These are phyloP conservation scores for Cetradonia linearis DNA, from an alignment of 495 filamentous ascomycete species.

Conservation along the genomic window DNA sequence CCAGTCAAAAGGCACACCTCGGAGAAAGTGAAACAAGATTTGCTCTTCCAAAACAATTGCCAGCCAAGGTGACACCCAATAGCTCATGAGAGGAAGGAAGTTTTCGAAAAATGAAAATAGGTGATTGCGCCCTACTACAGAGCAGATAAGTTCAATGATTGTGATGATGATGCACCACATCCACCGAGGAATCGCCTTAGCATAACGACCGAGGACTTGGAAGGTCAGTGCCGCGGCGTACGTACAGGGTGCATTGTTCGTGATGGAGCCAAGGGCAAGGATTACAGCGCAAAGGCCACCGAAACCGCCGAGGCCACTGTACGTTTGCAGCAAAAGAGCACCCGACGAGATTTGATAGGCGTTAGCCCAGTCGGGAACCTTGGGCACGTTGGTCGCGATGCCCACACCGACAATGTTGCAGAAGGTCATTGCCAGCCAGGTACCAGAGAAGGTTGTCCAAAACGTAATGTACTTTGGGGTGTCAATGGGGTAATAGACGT, in stretches of 20 bases:
- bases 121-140: slow-evolving; percentile 40
- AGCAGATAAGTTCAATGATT: slow-evolving; percentile 45
- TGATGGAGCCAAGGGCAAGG: slow-evolving; percentile 55
- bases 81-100: slow-evolving; percentile 49
- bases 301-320: slow-evolving; percentile 51
- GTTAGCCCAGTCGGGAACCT: slow-evolving; percentile 39
- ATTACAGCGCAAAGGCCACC: slow-evolving; percentile 59
- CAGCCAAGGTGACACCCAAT: slow-evolving; percentile 47
- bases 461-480: slow-evolving; percentile 37
- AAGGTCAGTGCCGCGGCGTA: slow-evolving; percentile 50
- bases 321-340: slow-evolving; percentile 54
- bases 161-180: slow-evolving; percentile 41
- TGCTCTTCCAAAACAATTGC: slow-evolving; percentile 45
- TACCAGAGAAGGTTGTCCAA: slow-evolving; percentile 38
- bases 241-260: slow-evolving; percentile 56
- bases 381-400: slow-evolving; percentile 48
- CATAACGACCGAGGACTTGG: slow-evolving; percentile 41
- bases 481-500: slow-evolving; percentile 45
- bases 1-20: slow-evolving; percentile 43
- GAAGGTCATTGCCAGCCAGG: slow-evolving; percentile 40
- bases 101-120: slow-evolving; percentile 47
- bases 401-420: slow-evolving; percentile 59
- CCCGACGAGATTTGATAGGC: slow-evolving; percentile 53
- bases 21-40: slow-evolving; percentile 36
- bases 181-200: slow-evolving; percentile 37